Base-by-base conservation (phyloP, 345 rosid genomes). In the Lepidium didymum region DNA sequence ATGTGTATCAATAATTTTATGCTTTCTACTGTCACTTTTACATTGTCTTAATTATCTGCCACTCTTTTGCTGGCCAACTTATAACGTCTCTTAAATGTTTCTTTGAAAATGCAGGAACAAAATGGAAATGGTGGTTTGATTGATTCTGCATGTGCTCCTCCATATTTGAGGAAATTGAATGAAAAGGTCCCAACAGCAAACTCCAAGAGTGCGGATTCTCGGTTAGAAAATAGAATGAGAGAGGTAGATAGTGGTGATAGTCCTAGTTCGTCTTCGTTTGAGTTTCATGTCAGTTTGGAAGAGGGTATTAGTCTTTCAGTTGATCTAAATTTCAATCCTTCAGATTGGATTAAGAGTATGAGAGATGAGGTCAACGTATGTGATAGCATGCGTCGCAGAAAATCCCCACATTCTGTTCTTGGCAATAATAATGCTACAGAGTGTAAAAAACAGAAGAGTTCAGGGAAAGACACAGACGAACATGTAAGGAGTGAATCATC, bases 251-350 rank as follows among this genome's bases (percentile, higher is more conserved):
- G 41, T 53, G 77, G 52, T 76, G 81, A 66, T 49, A 31, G 43
- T 72, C 69, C 80, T 73, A 75, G 81, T 47, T 68, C 87, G 42
- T 76, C 88, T 75, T 74, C 84, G 13, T 88, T 91, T 64, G 84
- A 91, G 82, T 91, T 87, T 78, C 79, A 84, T 74, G 96, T 76
- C 46, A 74, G 77, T 78, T 78, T 81, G 70, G 96, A 88, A 61
- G 80, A 81, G 64, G 97, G 97, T 74, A 79, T 91, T 54, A 88
- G 83, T 56, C 91, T 91, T 60, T 82, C 71, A 59, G 93, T 91
- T 76, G 97, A 91, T 77, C 69, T 91, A 49, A 77, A 72, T 73
- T 85, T 83, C 43, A 80, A 70, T 67, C 90, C 89, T 62, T 78
- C 81, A 69, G 88, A 87, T 29, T 91, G 94, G 97, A 76, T 77